These are phyloP conservation scores for Kuraishia piskuri DNA, from an alignment of 805 yeast genomes.

Conservation along the genomic window DNA sequence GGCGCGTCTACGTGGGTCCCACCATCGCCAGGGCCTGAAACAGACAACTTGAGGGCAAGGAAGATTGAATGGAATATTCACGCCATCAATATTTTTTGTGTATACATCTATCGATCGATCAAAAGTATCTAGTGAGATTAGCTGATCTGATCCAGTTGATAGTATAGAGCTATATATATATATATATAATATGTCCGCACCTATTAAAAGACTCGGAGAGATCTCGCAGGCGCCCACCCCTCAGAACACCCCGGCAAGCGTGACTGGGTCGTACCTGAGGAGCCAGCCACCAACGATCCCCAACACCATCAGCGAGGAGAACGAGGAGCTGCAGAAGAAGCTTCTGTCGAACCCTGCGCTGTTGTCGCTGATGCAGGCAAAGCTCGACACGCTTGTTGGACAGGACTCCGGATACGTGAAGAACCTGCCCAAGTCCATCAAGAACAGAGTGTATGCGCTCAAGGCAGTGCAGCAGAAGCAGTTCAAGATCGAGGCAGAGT, in stretches of 20 bases:
- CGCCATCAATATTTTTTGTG: neutral
- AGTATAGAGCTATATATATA: no score
- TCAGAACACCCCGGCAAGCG: slow-evolving; percentile 94
- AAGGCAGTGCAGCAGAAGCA: slow-evolving; percentile 76
- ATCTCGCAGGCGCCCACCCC: slow-evolving; percentile 95
- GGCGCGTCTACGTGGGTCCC: no score
- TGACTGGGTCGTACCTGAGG: slow-evolving; percentile 63
- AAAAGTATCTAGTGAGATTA: no score
- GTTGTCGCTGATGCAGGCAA: slow-evolving; percentile 82
- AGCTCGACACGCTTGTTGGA: slow-evolving; percentile 78
- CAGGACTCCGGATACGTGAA: slow-evolving; percentile 81
- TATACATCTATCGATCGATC: neutral
- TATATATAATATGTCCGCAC: slow-evolving; percentile 61
- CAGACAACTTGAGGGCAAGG: no score
- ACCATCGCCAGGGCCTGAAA: no score
- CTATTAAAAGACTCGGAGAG: slow-evolving; percentile 70
- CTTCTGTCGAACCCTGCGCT: slow-evolving; percentile 69
- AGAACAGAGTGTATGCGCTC: slow-evolving; percentile 71
- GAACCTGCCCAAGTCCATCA: slow-evolving; percentile 61
- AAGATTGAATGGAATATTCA: no score
- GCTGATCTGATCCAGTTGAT: neutral
- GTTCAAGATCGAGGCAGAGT: slow-evolving; percentile 79
- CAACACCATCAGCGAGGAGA: slow-evolving; percentile 63
- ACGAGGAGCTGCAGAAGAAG: slow-evolving; percentile 24
- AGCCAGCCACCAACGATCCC: slow-evolving; percentile 52